Percentiles rank a stretch among this genome's conserved stretches.
These are phyloP conservation scores for Zygotorulaspora chibaensis DNA, from an alignment of 805 yeast genomes.

Conservation along the genomic window DNA sequence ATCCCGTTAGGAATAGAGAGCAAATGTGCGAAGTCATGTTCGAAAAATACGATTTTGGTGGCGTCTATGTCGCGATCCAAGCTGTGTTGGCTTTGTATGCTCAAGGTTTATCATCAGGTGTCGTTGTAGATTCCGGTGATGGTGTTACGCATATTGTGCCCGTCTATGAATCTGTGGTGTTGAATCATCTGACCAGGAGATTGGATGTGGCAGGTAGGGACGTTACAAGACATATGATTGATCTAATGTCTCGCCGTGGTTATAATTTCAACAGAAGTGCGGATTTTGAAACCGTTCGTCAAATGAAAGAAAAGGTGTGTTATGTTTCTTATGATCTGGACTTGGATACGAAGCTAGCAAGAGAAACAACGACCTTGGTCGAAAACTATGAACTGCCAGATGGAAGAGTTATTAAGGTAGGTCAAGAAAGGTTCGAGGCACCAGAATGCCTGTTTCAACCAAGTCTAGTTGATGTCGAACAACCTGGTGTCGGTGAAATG, in stretches of 20 bases:
- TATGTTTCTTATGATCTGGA: constrained; percentile 93
- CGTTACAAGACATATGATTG: constrained; percentile 93
- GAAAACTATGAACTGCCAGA: constrained; percentile 93
- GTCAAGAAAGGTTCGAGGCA: constrained; percentile 81
- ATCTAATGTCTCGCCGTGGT: constrained; percentile 86
- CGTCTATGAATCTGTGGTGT: constrained; percentile 94
- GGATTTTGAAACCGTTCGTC: constrained; percentile 97
- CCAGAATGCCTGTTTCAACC: constrained; percentile 90
- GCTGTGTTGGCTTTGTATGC: constrained; percentile 98
- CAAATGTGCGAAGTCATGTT: constrained; percentile 93
- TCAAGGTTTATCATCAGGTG: constrained; percentile 94
- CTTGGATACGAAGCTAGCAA: constrained; percentile 79
- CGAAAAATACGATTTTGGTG: constrained; percentile 86
- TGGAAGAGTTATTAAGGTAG: constrained; percentile 89
- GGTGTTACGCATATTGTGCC: constrained; percentile 99
- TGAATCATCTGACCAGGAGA: constrained; percentile 87
- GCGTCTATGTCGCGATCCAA: constrained; percentile 93
- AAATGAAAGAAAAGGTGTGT: constrained; percentile 92
- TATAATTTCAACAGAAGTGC: constrained; percentile 98
- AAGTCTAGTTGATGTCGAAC: constrained; percentile 88
- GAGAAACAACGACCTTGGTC: constrained; percentile 92
- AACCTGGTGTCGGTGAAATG: constrained; percentile 93
- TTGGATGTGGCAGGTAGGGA: constrained; percentile 98
- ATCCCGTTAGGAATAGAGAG: constrained; percentile 87
- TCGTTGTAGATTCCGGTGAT: constrained; percentile 91